Evolutionary conservation across 1,284 basidiomycete genomes (phyloP).

Genomic region (Xerocomus minutiporus): DNA sequence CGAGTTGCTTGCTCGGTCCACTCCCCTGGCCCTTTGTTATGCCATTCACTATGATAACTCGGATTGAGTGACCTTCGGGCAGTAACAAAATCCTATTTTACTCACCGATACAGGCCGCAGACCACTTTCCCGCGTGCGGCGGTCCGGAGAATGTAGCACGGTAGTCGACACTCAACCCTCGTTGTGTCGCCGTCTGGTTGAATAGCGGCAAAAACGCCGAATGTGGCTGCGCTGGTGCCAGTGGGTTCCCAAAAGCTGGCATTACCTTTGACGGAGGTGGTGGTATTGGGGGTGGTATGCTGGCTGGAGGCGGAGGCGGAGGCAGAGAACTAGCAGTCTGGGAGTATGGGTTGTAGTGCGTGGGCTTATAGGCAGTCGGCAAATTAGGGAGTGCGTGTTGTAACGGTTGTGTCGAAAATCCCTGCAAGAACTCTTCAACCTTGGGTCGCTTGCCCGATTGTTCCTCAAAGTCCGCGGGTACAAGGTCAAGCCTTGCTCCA

Average conservation of each 20-base stretch:
- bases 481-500: slow-evolving; percentile 20
- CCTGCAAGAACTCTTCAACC: slow-evolving; percentile 28
- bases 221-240: slow-evolving; percentile 54
- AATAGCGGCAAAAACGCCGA: slow-evolving; percentile 64
- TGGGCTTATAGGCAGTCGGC: slow-evolving; percentile 21
- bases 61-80: slow-evolving; percentile 2
- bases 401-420: slow-evolving; percentile 31
- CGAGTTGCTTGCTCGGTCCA: slow-evolving; percentile 62
- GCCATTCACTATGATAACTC: slow-evolving; percentile 53
- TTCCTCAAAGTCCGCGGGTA: slow-evolving; percentile 27
- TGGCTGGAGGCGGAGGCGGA: slow-evolving; percentile 22
- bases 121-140: slow-evolving; percentile 62
- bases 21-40: slow-evolving; percentile 58
- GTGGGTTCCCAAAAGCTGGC: slow-evolving; percentile 42
- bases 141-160: slow-evolving; percentile 55
- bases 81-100: background rate
- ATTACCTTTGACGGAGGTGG: slow-evolving; percentile 26
- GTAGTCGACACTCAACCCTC: slow-evolving; percentile 58
- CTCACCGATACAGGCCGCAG: slow-evolving; percentile 59
- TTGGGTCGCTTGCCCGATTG: slow-evolving; percentile 31
- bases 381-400: slow-evolving; percentile 29
- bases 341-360: slow-evolving; percentile 33
- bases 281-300: slow-evolving; percentile 26
- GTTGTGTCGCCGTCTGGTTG: slow-evolving; percentile 66
- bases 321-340: slow-evolving; percentile 13